phyloP scores from a whole-genome alignment of 208 protist species.

The Acanthamoeba royreba region DNA sequence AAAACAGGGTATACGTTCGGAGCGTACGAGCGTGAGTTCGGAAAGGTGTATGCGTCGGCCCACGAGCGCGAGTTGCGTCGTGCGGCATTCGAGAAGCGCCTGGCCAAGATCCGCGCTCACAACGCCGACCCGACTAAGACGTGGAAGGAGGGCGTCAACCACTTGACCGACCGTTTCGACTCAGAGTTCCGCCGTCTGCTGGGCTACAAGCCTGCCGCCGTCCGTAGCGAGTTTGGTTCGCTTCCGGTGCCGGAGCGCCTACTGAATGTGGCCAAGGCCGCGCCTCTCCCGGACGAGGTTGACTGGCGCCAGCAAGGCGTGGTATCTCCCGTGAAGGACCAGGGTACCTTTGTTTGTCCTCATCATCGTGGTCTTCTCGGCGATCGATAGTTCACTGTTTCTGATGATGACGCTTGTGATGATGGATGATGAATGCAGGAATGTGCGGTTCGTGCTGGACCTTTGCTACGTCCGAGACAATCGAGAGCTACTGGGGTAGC shows the following conservation, averaged over 20 bases:
- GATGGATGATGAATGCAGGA: not conserved
- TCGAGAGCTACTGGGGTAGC: slow-evolving; percentile 57
- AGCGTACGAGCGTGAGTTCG: slow-evolving; percentile 49
- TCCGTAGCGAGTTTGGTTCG: not conserved
- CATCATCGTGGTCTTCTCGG: not conserved
- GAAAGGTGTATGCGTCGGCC: slow-evolving; percentile 42
- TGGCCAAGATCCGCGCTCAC: slow-evolving; percentile 48
- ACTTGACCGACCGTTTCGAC: slow-evolving; percentile 48
- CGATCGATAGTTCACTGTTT: not conserved
- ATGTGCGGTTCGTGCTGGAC: slow-evolving; percentile 58
- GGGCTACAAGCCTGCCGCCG: not conserved
- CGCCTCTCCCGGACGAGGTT: slow-evolving; percentile 32
- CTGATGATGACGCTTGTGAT: not conserved
- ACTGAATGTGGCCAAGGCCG: not conserved
- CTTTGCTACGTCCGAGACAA: slow-evolving; percentile 57
- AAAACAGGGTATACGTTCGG: slow-evolving; percentile 30
- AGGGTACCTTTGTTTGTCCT: not conserved
- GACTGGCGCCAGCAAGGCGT: slow-evolving; percentile 61
- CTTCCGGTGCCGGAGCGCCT: not conserved
- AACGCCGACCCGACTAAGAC: slow-evolving; percentile 56
- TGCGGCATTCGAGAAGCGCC: slow-evolving; percentile 24
- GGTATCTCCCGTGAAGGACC: slow-evolving; percentile 66
- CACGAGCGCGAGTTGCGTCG: slow-evolving; percentile 44
- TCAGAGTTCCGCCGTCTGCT: slow-evolving; percentile 13
- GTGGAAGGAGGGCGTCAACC: slow-evolving; percentile 58